Percentiles rank a stretch among this genome's conserved stretches.
Evolutionary conservation across 345 rosid species (phyloP).

Genomic region (Euphorbia lathyris): DNA sequence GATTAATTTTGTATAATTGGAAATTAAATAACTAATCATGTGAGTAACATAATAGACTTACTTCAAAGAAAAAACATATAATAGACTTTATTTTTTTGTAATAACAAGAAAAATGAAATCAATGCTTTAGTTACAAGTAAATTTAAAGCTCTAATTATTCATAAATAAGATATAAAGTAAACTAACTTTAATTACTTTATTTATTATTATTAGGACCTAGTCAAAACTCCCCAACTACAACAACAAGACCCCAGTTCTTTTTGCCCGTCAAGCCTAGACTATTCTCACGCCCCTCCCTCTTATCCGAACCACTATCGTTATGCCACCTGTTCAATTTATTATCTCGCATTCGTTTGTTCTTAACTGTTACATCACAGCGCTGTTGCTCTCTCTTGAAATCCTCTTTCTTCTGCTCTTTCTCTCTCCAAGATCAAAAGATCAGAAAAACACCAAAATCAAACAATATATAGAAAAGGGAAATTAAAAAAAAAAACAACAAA

Average conservation of each 20-base stretch:
- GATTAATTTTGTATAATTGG: too few relatives aligned
- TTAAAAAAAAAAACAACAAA: too few relatives aligned
- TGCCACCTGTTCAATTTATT: not conserved
- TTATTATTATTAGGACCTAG: not conserved
- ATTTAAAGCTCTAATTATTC: not conserved
- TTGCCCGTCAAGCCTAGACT: not conserved
- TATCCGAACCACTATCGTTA: not conserved
- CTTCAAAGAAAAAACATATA: too few relatives aligned
- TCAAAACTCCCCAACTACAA: slow-evolving; percentile 6
- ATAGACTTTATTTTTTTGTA: too few relatives aligned
- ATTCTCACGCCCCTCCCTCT: not conserved
- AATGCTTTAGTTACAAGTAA: not conserved
- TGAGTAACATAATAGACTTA: too few relatives aligned
- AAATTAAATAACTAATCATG: too few relatives aligned
- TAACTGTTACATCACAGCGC: not conserved
- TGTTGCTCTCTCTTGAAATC: not conserved
- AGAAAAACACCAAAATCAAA: not conserved
- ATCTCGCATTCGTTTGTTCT: not conserved
- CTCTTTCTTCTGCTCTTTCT: not conserved
- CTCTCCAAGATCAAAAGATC: not conserved
- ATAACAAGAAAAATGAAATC: not conserved
- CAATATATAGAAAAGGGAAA: not conserved
- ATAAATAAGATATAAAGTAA: not conserved
- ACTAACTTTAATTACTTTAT: not conserved
- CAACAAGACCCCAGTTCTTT: not conserved